Base-by-base conservation (phyloP, 495 filamentous ascomycete species). In the Pseudoneurospora amorphoporcata region DNA sequence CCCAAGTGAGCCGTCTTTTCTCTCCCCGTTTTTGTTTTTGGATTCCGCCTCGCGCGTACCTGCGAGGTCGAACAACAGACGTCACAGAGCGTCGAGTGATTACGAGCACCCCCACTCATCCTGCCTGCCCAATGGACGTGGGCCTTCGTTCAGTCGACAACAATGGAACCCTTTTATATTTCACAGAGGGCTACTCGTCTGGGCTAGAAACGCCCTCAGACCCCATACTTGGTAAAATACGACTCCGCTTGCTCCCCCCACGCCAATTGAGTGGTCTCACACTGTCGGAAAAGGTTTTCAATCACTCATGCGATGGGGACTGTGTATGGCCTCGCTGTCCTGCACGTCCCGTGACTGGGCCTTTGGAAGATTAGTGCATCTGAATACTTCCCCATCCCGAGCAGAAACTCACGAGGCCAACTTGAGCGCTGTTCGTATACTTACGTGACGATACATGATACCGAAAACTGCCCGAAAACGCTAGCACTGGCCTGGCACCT, bases 81-180 rank as follows among this genome's bases (percentile, higher is more conserved):
- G 74, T 75, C 74, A 75, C 74, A 71, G 41, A 69, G 72, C 74
- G 39, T 68, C 72, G 17, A 73, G 68, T 70, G 38, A 39, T 73
- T 58, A 68, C 35, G 40, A 39, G 12, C 53, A 69, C 53, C 74
- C 74, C 74, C 47, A 70, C 69, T 70, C 68, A 37, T 17, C 19
- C 32, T 41, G 29, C 40, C 38, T 70, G 37, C 71, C 71, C 72
- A 73, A 53, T 39, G 61, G 74, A 74, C 70, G 72, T 68, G 70
- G 71, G 73, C 69, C 74, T 71, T 69, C 71, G 37, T 45, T 37
- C 43, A 61, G 71, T 68, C 72, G 72, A 45, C 68, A 42, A 58
- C 72, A 43, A 71, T 23, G 23, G 23, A 23, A 23, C 23, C 61
- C 68, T 69, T 35, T 14, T 40, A 32, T 40, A 39, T 39, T 41